Evolutionary conservation across 164 flowering plant genomes (phyloP), one percentile per base, ranked within the genome.

Genomic region (Stephania cephalantha): DNA sequence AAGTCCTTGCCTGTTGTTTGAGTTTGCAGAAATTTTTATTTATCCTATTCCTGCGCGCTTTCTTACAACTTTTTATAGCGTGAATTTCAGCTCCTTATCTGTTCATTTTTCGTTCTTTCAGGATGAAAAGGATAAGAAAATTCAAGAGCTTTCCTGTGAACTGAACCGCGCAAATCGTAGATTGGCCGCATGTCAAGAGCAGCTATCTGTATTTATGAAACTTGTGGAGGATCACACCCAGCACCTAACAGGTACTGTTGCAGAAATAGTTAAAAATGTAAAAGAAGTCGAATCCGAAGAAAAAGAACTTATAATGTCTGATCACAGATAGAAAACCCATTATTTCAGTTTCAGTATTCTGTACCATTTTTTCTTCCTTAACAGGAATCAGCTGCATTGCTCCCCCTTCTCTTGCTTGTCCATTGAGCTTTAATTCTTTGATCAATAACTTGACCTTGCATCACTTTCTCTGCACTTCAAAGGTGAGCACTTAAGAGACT

Each of bases 71-170:
- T 52, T 11, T 8, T 7, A 29, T 29, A 1, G 29, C 44, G 6
- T 25, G 15, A 12, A 5, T 63, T 9, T 18, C 35, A 42, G 1
- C 4, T 58, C 4, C 45, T 73, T 76, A 10, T 31, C 12, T 7
- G 3, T 29, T 22, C 20, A n/a, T 13, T 22, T 55, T 31, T 11
- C 20, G 5, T 46, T 11, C 12, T 48, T 74, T 77, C 20, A 84
- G 86, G 86, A 84, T 75, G 83, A 81, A 73, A 84, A 80, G 80
- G 86, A 84, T 69, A 80, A 72, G 76, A 85, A 68, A 77, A 83
- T 85, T 65, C 85, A 78, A 63, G 85, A 81, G 64, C 75, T 83
- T 44, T 73, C 76, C 17, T 42, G 71, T 53, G 79, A 77, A 70
- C 67, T 77, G 72, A 63, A 77, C 44, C 78, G 81, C 64, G 79